Evolutionary conservation across 257 asterid species (phyloP).

Genomic region (Jasminum sambac): DNA sequence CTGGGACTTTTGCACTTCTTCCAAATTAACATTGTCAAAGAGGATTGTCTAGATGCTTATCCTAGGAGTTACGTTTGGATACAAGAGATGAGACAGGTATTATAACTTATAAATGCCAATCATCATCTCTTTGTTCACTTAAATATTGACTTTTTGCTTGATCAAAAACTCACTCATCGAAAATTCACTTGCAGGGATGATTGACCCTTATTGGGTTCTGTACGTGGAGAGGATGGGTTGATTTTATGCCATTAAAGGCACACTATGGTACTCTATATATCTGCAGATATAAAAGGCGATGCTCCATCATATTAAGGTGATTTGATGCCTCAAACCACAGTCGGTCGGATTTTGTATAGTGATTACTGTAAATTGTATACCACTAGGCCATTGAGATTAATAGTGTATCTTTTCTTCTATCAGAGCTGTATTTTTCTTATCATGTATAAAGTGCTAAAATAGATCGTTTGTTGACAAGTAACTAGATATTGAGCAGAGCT

Average conservation of each 20-base stretch:
- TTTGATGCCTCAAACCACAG: not conserved
- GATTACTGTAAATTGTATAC: constrained; percentile 16
- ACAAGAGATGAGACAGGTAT: constrained; percentile 30
- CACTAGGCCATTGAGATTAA: constrained; percentile 17
- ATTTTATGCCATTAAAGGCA: constrained; percentile 17
- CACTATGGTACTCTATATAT: constrained; percentile 20
- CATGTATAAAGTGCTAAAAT: not conserved
- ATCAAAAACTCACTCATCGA: constrained; percentile 12
- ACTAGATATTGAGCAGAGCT: not conserved
- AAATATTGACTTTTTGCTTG: not conserved
- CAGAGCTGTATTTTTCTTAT: constrained; percentile 6
- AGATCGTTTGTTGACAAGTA: not conserved
- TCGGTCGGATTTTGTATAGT: constrained; percentile 25
- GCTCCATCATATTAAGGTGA: constrained; percentile 7
- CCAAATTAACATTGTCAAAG: constrained; percentile 50
- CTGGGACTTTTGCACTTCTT: constrained; percentile 82
- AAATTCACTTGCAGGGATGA: constrained; percentile 26
- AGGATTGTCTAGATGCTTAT: constrained; percentile 8
- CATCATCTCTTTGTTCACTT: constrained; percentile 5
- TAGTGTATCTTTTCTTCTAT: constrained; percentile 2
- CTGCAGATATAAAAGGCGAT: not conserved
- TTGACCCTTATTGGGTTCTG: constrained; percentile 2
- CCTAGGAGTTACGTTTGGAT: constrained; percentile 9
- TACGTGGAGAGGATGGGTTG: constrained; percentile 14
- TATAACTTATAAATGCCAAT: not conserved